These are phyloP conservation scores for Mrakiaceae sp. DNA, from an alignment of 1,284 basidiomycete genomes.

Conservation along the genomic window DNA sequence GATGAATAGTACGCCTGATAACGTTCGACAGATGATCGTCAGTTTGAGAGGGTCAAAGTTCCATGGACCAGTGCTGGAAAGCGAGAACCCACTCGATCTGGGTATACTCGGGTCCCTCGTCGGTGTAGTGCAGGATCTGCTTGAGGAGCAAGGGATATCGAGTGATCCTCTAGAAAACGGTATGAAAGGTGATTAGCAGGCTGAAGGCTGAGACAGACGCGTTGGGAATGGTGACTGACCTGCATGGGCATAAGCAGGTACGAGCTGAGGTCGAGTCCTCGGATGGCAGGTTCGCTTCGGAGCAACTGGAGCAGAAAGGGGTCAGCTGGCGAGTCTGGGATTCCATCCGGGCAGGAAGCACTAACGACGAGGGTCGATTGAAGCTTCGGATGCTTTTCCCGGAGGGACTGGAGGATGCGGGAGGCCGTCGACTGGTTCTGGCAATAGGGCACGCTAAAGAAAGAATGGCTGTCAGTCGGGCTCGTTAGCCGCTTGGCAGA, in stretches of 20 bases:
- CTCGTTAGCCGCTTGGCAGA: too few species aligned
- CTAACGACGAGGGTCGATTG: constrained; percentile 55
- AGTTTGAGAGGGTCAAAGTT: not conserved
- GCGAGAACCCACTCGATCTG: constrained; percentile 43
- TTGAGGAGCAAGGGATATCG: constrained; percentile 73
- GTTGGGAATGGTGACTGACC: constrained; percentile 24
- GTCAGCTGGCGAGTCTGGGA: constrained; percentile 19
- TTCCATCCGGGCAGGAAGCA: constrained; percentile 17
- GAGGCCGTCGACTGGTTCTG: constrained; percentile 75
- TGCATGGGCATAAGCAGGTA: constrained; percentile 82
- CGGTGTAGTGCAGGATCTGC: constrained; percentile 73
- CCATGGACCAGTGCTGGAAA: not conserved
- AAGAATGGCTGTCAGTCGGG: too few species aligned
- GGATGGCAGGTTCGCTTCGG: constrained; percentile 55
- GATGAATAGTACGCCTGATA: constrained; percentile 44
- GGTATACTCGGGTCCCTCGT: constrained; percentile 40
- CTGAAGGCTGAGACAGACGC: not conserved
- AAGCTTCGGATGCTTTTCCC: constrained; percentile 55
- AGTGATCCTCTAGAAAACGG: constrained; percentile 47
- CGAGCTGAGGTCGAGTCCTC: constrained; percentile 78
- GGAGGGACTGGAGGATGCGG: constrained; percentile 61
- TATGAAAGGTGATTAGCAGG: constrained; percentile 6
- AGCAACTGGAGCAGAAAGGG: constrained; percentile 41
- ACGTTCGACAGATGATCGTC: not conserved
- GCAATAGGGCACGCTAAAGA: constrained; percentile 62